Percentiles rank a stretch among this genome's conserved stretches.
phyloP scores from a whole-genome alignment of 768 basidiomycete genomes.

The Trametes cubensis region DNA sequence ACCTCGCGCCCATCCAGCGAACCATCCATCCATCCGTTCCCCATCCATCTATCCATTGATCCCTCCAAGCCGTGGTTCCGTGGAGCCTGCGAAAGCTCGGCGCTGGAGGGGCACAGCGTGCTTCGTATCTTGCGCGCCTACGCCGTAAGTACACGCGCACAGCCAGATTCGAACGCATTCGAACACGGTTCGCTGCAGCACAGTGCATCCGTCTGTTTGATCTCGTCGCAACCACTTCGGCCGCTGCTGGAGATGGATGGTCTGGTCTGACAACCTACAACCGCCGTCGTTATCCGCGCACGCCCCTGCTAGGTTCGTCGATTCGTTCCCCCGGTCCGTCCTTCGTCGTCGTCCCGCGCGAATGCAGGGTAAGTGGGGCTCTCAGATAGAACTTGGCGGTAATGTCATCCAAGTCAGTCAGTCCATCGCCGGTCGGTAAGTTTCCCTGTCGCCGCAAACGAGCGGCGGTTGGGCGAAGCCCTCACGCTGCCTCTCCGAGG shows the following conservation, averaged over 20 bases:
- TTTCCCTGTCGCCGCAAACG: constrained; percentile 1
- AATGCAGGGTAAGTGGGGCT: neutral
- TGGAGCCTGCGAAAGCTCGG: constrained; percentile 6
- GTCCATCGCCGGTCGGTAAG: neutral
- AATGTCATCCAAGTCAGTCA: neutral
- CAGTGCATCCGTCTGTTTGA: constrained; percentile 6
- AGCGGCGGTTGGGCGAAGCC: neutral
- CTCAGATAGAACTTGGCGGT: constrained; percentile 20
- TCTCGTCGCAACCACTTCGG: constrained; percentile 6
- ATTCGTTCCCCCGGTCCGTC: constrained; percentile 13
- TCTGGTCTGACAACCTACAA: constrained; percentile 5
- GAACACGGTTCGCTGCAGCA: constrained; percentile 8
- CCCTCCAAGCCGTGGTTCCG: constrained; percentile 4
- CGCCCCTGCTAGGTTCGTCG: constrained; percentile 4
- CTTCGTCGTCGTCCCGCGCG: constrained; percentile 5
- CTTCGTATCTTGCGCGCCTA: constrained; percentile 4
- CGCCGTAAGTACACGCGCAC: neutral
- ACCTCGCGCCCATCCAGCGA: constrained; percentile 13
- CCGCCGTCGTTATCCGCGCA: neutral
- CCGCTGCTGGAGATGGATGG: neutral
- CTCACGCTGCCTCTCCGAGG: neutral
- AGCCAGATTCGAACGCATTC: constrained; percentile 1
- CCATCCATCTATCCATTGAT: constrained; percentile 15
- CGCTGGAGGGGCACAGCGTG: constrained; percentile 11
- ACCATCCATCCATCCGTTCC: constrained; percentile 3